These are phyloP conservation scores for Nitzschia sp. DNA, from an alignment of 108 stramenopile genomes.

Conservation along the genomic window DNA sequence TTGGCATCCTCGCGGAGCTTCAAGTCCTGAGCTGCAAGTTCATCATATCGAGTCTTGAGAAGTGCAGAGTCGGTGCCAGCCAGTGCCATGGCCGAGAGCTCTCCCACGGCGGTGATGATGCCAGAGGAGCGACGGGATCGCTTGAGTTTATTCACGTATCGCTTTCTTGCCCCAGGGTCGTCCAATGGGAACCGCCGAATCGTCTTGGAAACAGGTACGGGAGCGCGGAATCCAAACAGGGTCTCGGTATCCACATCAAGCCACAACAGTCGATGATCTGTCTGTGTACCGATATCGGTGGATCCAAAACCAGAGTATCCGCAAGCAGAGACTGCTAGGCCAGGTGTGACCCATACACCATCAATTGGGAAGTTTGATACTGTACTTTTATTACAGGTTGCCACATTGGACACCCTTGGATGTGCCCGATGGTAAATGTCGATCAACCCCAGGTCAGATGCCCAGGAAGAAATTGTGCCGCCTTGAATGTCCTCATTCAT, in stretches of 20 bases:
- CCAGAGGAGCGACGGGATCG: background rate
- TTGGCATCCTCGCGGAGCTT: background rate
- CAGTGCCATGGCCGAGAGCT: background rate
- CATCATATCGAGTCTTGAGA: background rate
- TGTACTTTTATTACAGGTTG: too few relatives aligned
- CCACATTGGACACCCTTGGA: too few relatives aligned
- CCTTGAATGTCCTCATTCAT: too few relatives aligned
- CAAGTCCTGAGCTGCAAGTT: background rate
- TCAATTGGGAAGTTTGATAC: too few relatives aligned
- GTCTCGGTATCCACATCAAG: background rate
- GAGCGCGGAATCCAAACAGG: background rate
- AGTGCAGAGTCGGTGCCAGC: background rate
- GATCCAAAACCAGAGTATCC: background rate
- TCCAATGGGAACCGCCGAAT: background rate
- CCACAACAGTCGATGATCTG: background rate
- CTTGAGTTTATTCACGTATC: background rate
- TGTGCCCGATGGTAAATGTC: too few relatives aligned
- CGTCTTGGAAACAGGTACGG: background rate
- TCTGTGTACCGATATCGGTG: background rate
- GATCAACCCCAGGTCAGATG: too few relatives aligned
- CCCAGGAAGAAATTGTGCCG: too few relatives aligned
- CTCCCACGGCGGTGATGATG: background rate
- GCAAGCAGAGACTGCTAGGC: background rate
- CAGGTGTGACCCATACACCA: background rate
- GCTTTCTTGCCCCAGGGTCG: background rate